Evolutionary conservation across 495 filamentous ascomycete genomes (phyloP).

Genomic region (Aspergillus panamensis): DNA sequence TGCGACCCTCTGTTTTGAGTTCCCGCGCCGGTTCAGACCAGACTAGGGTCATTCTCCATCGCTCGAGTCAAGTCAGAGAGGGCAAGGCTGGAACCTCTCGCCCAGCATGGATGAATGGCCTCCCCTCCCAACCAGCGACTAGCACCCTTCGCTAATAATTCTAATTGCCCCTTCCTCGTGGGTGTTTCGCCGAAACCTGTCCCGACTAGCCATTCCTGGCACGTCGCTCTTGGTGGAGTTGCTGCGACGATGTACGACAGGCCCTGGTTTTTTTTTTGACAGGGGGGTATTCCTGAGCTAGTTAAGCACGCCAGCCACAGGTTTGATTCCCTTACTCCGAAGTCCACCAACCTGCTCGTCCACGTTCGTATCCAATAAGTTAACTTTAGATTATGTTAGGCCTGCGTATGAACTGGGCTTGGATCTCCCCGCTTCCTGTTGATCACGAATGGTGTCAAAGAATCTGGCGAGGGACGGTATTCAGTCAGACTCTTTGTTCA

Average conservation of each 20-base stretch:
- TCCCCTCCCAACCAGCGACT: conserved; percentile 19
- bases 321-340: conserved; percentile 26
- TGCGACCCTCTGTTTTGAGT: conserved; percentile 7
- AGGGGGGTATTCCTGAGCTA: conserved; percentile 26
- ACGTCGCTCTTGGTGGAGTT: conserved; percentile 22
- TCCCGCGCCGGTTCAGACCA: conserved; percentile 17
- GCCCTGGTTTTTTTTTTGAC: conserved; percentile 22
- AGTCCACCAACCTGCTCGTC: conserved; percentile 18
- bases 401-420: conserved; percentile 24
- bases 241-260: conserved; percentile 27
- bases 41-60: conserved; percentile 8
- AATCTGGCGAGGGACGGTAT: conserved; percentile 13
- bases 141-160: conserved; percentile 23
- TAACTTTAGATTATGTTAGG: conserved; percentile 23
- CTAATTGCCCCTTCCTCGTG: conserved; percentile 22
- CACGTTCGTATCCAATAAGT: conserved; percentile 28
- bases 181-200: conserved; percentile 25
- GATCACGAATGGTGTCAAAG: conserved; percentile 23
- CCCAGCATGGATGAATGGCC: conserved; percentile 10
- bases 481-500: conserved; percentile 18
- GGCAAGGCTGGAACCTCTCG: conserved; percentile 19
- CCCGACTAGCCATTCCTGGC: conserved; percentile 20
- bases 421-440: conserved; percentile 27
- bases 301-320: conserved; percentile 22
- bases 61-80: conserved; percentile 12